Evolutionary conservation across 208 protist genomes (phyloP).

Genomic region (Sergeia podlipaevii): DNA sequence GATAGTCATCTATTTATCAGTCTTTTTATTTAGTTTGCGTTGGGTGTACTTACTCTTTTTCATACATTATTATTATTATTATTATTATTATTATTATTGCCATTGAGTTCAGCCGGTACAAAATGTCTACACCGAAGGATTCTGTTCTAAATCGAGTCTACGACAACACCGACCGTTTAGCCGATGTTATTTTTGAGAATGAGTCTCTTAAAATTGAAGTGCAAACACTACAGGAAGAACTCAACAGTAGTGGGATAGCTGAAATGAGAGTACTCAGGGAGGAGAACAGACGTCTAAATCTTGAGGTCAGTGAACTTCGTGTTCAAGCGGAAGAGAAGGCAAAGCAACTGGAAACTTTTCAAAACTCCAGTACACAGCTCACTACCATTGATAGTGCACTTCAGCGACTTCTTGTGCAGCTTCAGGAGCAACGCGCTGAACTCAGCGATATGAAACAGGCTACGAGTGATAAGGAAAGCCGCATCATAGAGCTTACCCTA

Average conservation of each 20-base stretch:
- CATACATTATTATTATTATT: not conserved
- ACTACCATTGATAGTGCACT: conserved; percentile 40
- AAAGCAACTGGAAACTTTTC: conserved; percentile 30
- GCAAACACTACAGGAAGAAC: conserved; percentile 19
- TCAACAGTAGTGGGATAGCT: conserved; percentile 30
- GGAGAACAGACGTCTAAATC: conserved; percentile 26
- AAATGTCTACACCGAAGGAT: conserved; percentile 31
- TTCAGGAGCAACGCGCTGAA: conserved; percentile 26
- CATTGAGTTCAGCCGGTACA: not conserved
- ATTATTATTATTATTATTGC: not conserved
- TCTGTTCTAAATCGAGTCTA: conserved; percentile 26
- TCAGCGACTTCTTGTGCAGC: conserved; percentile 20
- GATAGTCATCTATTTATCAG: not conserved
- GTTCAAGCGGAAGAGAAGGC: conserved; percentile 47
- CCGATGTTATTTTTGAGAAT: conserved; percentile 53
- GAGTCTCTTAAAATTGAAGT: conserved; percentile 55
- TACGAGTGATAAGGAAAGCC: conserved; percentile 21
- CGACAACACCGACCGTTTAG: conserved; percentile 10
- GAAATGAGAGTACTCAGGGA: conserved; percentile 15
- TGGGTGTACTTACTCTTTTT: not conserved
- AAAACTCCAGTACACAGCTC: conserved; percentile 31
- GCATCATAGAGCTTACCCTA: conserved; percentile 15
- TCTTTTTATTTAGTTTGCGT: not conserved
- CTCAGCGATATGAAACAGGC: conserved; percentile 21
- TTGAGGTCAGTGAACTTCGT: conserved; percentile 14